Evolutionary conservation across 139 green algal genomes (phyloP), one percentile per base, ranked within the genome.

Genomic region (Auxenochlorella pyrenoidosa): DNA sequence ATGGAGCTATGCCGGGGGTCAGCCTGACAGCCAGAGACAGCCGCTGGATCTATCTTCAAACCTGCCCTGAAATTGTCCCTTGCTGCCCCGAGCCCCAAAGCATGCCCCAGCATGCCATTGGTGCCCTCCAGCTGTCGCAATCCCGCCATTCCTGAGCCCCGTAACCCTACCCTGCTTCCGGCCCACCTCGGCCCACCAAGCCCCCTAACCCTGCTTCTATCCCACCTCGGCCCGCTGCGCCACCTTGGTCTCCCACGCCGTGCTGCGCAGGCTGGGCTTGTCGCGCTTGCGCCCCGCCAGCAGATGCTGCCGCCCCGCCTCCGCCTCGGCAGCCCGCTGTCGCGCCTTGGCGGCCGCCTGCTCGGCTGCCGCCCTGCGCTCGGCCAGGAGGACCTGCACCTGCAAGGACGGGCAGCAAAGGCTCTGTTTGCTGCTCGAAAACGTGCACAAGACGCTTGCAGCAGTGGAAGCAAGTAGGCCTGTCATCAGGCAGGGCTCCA

Each of bases 231-330:
- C 76, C n/a, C 76, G 76, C 32, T n/a, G 41, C 18, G 76, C 47
- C n/a, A 66, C 47, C 76, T 82, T 82, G 47, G 19, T 68, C n/a
- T 68, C 76, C 76, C 76, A 82, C 13, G 76, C 76, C 19, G 76
- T 82, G 47, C 47, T 70, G 76, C 76, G 47, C 16, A 44, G 51
- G 76, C 47, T 68, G 76, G 75, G 43, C 76, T 58, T 58, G 34
- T 60, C 30, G 28, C 41, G 41, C 47, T 44, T 44, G n/a, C 36
- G 41, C 76, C 5, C 40, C 75, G 44, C 44, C 36, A 36, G 30
- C 70, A 30, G 36, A 16, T 19, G 70, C 70, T 12, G 36, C 70
- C 70, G 70, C 36, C 41, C 66, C 18, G 40, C 72, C 72, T 78
- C 21, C 72, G 5, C 38, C 72, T 38, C n/a, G 8, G 72, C 72